Conservation (phyloP, 2,329 filamentous ascomycete species). For the Hypoxylon sp. region DNA sequence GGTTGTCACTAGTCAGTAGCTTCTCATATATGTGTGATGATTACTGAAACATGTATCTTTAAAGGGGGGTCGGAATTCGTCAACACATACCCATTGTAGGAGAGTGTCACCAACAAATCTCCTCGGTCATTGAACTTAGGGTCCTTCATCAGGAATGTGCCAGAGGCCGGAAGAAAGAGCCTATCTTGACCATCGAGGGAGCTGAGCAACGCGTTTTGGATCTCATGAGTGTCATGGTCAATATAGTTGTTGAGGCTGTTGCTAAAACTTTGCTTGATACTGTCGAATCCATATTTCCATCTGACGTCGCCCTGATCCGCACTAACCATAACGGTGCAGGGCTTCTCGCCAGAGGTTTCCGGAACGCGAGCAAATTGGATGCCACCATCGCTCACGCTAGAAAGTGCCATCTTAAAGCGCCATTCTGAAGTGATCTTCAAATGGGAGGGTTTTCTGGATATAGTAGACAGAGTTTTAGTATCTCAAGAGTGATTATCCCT, state of each 20-base stretch:
- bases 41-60: neutral
- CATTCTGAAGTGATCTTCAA: neutral
- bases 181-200: constrained; percentile 2
- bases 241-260: neutral
- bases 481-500: neutral
- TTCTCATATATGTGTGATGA: neutral
- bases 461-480: neutral
- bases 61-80: neutral
- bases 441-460: neutral
- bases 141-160: constrained; percentile 1
- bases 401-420: constrained; percentile 3
- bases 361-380: neutral
- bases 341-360: neutral
- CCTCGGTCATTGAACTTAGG: neutral
- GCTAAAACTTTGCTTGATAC: neutral
- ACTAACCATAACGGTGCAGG: neutral
- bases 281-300: neutral
- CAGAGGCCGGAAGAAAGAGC: neutral
- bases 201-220: neutral
- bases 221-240: neutral
- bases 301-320: neutral
- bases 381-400: neutral
- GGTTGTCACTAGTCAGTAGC: neutral
- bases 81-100: neutral
- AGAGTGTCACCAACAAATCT: neutral